phyloP scores from a whole-genome alignment of 2,329 filamentous ascomycete species.

The Ceratocystis cubensis region DNA sequence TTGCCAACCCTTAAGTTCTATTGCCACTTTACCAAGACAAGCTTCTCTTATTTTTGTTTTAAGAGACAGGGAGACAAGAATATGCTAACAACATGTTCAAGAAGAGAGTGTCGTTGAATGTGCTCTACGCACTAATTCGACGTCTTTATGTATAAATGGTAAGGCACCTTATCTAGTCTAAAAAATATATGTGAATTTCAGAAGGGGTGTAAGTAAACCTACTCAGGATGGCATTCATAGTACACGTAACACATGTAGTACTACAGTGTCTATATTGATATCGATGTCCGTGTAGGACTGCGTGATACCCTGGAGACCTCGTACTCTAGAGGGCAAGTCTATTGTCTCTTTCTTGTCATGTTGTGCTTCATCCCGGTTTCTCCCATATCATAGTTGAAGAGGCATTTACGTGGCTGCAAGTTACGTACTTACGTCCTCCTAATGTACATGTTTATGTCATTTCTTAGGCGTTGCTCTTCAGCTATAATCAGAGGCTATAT shows the following conservation, averaged over 20 bases:
- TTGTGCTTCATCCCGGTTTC: constrained; percentile 15
- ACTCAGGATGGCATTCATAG: neutral
- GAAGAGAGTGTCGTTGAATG: too few species aligned
- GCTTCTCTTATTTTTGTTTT: neutral
- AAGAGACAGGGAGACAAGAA: neutral
- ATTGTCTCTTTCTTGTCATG: neutral
- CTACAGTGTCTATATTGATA: neutral
- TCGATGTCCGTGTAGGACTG: neutral
- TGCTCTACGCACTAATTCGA: too few species aligned
- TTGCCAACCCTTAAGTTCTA: neutral
- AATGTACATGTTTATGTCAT: neutral
- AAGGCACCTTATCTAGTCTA: too few species aligned
- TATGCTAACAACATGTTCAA: too few species aligned
- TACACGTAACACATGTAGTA: neutral
- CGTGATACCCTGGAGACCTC: neutral
- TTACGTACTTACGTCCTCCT: neutral
- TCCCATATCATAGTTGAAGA: constrained; percentile 8
- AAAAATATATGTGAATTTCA: too few species aligned
- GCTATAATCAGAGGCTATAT: neutral
- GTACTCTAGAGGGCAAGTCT: neutral
- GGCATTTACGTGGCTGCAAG: neutral
- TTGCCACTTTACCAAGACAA: neutral
- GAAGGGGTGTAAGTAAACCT: neutral
- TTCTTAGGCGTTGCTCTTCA: neutral
- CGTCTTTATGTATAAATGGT: too few species aligned